Percentiles rank a stretch among this genome's conserved stretches.
phyloP scores from a whole-genome alignment of 192 early-diverging fungal species.

The Gonapodya prolifera region DNA sequence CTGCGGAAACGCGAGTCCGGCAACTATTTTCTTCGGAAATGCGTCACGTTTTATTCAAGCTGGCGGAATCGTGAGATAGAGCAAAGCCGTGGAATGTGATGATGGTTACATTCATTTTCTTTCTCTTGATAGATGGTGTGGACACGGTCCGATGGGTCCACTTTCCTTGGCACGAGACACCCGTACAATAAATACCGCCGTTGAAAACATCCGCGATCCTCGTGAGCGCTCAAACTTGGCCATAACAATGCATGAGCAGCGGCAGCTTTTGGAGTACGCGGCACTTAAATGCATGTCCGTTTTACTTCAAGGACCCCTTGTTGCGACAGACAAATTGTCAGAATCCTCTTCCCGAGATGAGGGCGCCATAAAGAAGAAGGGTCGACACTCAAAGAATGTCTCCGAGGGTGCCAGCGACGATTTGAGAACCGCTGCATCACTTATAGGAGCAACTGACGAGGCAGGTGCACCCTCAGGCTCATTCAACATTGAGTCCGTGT shows the following conservation, averaged over 20 bases:
- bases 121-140: constrained; percentile 6
- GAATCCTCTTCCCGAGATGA: background rate
- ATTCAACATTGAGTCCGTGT: constrained; percentile 25
- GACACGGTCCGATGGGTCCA: constrained; percentile 9
- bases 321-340: background rate
- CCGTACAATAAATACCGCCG: constrained; percentile 17
- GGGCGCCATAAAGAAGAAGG: background rate
- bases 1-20: background rate
- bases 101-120: background rate
- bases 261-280: constrained; percentile 58
- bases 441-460: constrained; percentile 1
- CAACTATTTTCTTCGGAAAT: background rate
- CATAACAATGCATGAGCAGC: constrained; percentile 61
- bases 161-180: background rate
- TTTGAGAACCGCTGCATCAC: background rate
- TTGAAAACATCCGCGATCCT: constrained; percentile 61
- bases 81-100: background rate
- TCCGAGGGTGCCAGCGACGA: background rate
- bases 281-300: constrained; percentile 82
- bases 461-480: background rate
- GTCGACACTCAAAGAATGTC: background rate
- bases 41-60: constrained; percentile 3
- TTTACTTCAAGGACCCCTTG: constrained; percentile 47
- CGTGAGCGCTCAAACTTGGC: constrained; percentile 49
- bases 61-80: background rate